These are phyloP conservation scores for Hyaloscypha bicolor DNA, from an alignment of 495 filamentous ascomycete genomes.

Conservation along the genomic window DNA sequence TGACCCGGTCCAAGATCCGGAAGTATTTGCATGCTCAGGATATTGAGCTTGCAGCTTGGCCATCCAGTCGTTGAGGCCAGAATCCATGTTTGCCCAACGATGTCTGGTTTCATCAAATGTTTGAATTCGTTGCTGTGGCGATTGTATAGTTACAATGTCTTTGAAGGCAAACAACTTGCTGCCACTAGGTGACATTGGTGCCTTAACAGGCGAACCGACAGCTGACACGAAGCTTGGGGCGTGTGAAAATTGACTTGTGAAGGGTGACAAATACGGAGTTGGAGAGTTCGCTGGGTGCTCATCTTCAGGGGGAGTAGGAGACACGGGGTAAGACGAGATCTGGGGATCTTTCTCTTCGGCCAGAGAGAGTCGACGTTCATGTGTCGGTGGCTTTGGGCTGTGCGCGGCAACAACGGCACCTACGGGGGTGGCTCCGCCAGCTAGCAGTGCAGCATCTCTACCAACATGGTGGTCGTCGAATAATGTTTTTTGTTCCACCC, in stretches of 20 bases:
- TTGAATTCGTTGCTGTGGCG: conserved; percentile 60
- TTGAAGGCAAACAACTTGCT: conserved; percentile 26
- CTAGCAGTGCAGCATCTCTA: conserved; percentile 18
- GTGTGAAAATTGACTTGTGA: conserved; percentile 4
- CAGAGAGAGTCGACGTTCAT: conserved; percentile 34
- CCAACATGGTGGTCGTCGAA: conserved; percentile 13
- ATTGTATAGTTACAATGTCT: conserved; percentile 28
- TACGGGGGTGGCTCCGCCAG: conserved; percentile 11
- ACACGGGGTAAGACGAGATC: conserved; percentile 34
- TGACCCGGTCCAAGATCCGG: conserved; percentile 13
- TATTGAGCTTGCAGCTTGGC: conserved; percentile 26
- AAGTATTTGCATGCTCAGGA: conserved; percentile 34
- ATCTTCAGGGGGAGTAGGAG: conserved; percentile 37
- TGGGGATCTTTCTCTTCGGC: conserved; percentile 47
- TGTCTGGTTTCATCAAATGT: conserved; percentile 69
- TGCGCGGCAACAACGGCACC: conserved; percentile 10
- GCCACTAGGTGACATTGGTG: conserved; percentile 2
- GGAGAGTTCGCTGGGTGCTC: conserved; percentile 41
- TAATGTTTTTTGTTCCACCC: background rate
- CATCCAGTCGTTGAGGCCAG: conserved; percentile 78
- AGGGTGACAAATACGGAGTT: conserved; percentile 19
- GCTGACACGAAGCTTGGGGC: conserved; percentile 22
- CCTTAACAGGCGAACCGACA: conserved; percentile 13
- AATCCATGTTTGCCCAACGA: conserved; percentile 70
- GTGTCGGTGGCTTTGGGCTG: background rate